These are phyloP conservation scores for Geotrichum australiense DNA, from an alignment of 1,139 yeast genomes.

Conservation along the genomic window DNA sequence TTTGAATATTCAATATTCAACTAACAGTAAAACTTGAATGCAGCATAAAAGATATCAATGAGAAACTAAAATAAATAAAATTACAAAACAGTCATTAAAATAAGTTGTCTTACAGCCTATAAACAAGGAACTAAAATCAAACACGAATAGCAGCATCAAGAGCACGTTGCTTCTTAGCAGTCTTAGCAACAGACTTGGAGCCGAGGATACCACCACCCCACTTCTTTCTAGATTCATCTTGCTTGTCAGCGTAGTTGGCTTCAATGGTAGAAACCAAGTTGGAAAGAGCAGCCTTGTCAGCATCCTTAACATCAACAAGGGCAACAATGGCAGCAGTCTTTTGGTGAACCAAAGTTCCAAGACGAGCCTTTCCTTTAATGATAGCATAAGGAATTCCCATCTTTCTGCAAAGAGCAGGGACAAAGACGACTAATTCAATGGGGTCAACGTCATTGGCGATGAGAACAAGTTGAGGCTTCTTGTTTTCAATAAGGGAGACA, in stretches of 20 bases:
- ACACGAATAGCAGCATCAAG: constrained; percentile 16
- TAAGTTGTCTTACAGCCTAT: too few species aligned
- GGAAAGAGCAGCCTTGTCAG: constrained; percentile 91
- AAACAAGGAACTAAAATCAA: too few species aligned
- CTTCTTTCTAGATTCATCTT: constrained; percentile 93
- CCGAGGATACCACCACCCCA: constrained; percentile 99
- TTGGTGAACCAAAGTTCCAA: constrained; percentile 94
- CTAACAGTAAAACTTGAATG: too few species aligned
- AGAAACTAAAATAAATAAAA: too few species aligned
- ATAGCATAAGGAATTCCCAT: constrained; percentile 99
- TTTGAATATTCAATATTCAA: too few species aligned
- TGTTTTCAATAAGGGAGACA: constrained; percentile 93
- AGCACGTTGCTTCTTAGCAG: constrained; percentile 41
- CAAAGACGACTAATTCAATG: constrained; percentile 90
- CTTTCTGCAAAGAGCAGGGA: constrained; percentile 98
- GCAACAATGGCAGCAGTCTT: constrained; percentile 97
- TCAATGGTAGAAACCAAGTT: constrained; percentile 86
- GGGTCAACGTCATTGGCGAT: constrained; percentile 99
- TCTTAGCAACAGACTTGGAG: constrained; percentile 78
- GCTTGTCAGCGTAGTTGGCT: constrained; percentile 86
- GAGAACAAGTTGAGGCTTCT: constrained; percentile 93
- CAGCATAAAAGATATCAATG: too few species aligned
- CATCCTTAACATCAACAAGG: constrained; percentile 85
- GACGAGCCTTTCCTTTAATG: constrained; percentile 98
- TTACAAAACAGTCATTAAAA: too few species aligned